Evolutionary conservation across 1,284 basidiomycete genomes (phyloP).

Genomic region (Apiotrichum gracile): DNA sequence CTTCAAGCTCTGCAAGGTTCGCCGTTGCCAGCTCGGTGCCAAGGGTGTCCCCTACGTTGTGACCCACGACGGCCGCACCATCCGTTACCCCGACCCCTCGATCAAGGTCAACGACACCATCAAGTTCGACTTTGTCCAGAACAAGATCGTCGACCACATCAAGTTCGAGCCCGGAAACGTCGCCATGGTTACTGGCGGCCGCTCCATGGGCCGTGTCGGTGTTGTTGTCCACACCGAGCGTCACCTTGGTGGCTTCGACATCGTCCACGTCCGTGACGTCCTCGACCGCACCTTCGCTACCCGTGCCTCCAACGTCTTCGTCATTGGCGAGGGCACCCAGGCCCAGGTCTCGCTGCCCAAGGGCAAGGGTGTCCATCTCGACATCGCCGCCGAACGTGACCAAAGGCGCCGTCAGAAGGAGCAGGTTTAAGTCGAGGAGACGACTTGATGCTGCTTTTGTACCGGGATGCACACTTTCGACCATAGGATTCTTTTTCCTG

Average conservation of each 20-base stretch:
- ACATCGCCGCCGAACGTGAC: too few relatives aligned
- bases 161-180: constrained; percentile 98
- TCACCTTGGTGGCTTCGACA: constrained; percentile 96
- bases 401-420: too few relatives aligned
- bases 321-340: constrained; percentile 92
- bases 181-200: constrained; percentile 96
- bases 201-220: constrained; percentile 98
- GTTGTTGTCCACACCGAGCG: constrained; percentile 93
- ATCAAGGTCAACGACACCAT: constrained; percentile 98
- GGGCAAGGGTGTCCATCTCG: constrained; percentile 66
- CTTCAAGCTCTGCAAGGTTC: constrained; percentile 98
- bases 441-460: too few relatives aligned
- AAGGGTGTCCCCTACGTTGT: constrained; percentile 95
- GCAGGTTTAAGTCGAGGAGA: too few relatives aligned
- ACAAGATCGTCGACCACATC: constrained; percentile 90
- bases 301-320: constrained; percentile 94
- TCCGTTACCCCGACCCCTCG: constrained; percentile 95
- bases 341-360: constrained; percentile 96
- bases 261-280: constrained; percentile 93
- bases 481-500: too few relatives aligned
- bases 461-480: too few relatives aligned
- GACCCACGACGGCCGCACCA: constrained; percentile 98
- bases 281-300: constrained; percentile 93
- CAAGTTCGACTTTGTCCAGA: constrained; percentile 91
- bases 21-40: constrained; percentile 82